Percentiles rank a stretch among this genome's conserved stretches.
Conservation (phyloP, 495 filamentous ascomycete genomes). For the Lepidopterella palustris region DNA sequence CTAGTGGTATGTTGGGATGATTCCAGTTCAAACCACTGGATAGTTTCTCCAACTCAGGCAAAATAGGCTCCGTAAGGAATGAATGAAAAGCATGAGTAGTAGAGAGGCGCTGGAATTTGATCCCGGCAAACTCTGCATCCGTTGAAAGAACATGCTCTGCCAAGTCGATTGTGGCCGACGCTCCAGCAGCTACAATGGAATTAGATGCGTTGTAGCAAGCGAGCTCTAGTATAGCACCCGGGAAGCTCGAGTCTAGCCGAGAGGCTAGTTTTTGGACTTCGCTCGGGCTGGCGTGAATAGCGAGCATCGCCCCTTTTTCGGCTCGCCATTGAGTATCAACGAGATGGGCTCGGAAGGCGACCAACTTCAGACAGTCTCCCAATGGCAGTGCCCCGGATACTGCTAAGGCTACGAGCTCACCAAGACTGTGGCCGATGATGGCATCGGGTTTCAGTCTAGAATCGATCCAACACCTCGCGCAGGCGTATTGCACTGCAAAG, state of each 20-base stretch:
- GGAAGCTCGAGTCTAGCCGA: not conserved
- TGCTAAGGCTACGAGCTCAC: constrained; percentile 1
- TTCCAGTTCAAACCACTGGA: not conserved
- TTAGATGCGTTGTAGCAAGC: constrained; percentile 15
- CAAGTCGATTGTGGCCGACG: not conserved
- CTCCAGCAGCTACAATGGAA: not conserved
- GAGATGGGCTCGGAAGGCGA: constrained; percentile 1
- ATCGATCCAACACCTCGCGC: constrained; percentile 8
- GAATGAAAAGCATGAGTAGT: not conserved
- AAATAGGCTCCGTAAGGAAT: not conserved
- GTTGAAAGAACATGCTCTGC: not conserved
- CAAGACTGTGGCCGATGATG: constrained; percentile 33
- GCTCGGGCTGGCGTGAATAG: not conserved
- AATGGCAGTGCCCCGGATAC: constrained; percentile 7
- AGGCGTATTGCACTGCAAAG: constrained; percentile 13
- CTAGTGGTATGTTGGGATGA: not conserved
- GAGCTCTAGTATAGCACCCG: constrained; percentile 1
- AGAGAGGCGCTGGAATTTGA: not conserved
- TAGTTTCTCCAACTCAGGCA: not conserved
- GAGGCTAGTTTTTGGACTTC: not conserved
- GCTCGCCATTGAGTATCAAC: not conserved
- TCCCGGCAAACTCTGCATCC: not conserved
- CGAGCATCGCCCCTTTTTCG: constrained; percentile 4
- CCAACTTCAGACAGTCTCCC: constrained; percentile 6
- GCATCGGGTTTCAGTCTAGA: constrained; percentile 1